A percentile compares a stretch with the other conserved stretches of the same genome.
These are phyloP conservation scores for Suillus ampliporus DNA, from an alignment of 768 basidiomycete species.

Conservation along the genomic window DNA sequence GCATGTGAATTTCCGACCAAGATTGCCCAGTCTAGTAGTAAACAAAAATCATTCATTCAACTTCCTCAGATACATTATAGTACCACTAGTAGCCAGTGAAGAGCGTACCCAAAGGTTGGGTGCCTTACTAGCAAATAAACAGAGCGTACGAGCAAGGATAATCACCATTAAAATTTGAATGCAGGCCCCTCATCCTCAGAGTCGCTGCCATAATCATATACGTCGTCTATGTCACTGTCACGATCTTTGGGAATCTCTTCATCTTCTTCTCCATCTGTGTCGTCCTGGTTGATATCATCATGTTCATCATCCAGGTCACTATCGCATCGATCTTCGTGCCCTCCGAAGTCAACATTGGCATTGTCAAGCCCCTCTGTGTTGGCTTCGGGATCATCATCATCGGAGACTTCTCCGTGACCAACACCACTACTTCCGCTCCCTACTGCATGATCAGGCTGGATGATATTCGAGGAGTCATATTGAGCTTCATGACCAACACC, in stretches of 20 bases:
- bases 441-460: background rate
- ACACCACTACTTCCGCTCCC: background rate
- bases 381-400: background rate
- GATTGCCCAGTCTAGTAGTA: too few relatives aligned
- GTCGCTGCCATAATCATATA: background rate
- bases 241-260: background rate
- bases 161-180: background rate
- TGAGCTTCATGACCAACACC: conserved; percentile 10
- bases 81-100: too few relatives aligned
- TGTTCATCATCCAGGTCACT: background rate
- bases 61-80: too few relatives aligned
- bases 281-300: background rate
- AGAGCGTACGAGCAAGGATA: too few relatives aligned
- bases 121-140: too few relatives aligned
- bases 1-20: too few relatives aligned
- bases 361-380: too few relatives aligned
- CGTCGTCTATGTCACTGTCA: background rate
- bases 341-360: background rate
- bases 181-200: background rate
- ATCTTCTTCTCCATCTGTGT: background rate
- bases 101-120: too few relatives aligned
- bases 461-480: background rate
- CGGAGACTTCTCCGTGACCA: background rate
- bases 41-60: too few relatives aligned
- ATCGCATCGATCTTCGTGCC: background rate